Evolutionary conservation across 345 rosid species (phyloP), one percentile per base, ranked within the genome.

Genomic region (Arabidopsis arenosa): DNA sequence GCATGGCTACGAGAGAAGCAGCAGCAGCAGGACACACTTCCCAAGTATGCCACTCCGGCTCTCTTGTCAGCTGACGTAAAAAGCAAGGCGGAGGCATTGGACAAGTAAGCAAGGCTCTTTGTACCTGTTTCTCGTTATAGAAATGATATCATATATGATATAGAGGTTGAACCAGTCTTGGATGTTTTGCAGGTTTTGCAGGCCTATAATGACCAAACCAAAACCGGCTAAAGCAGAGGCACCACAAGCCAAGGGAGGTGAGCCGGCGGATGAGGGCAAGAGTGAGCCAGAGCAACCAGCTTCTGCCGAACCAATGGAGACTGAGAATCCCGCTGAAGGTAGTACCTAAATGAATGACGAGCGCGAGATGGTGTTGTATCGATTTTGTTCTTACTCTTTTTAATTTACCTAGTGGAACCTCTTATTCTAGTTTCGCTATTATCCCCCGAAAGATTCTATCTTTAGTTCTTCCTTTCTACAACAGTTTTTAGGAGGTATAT

Each of bases 201-300:
- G 92, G 79, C 96, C 97, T 7, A 83, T 94, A 67, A 93, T 94
- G 97, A 94, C 86, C 13, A 94, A 90, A 69, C 92, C 91, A 14
- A 94, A 89, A 68, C 98, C 96, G 3, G 81, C 88, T 23, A 92
- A 94, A 77, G 86, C 93, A 18, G 96, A 88, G 73, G 67, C 83
- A 62, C 87, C 93, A 0, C 74, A 85, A 9, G 71, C 86, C 36
- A 89, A 90, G 41, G 70, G 23, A 66, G 32, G 35, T 26, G 72
- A 74, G 48, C 80, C 85, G 3, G 65, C 78, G 0, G 69, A 66
- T n/a, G 83, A 79, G 35, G 80, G 66, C 3, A 53, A 63, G 30
- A 83, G 71, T 9, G 94, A 88, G 62, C 75, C 80, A 11, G 89
- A 87, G 57, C 63, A 89, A 36, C 72, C 80, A 8, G 80, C 81